Evolutionary conservation across 352 stramenopile genomes (phyloP).

Genomic region (Elongisporangium anandrum): DNA sequence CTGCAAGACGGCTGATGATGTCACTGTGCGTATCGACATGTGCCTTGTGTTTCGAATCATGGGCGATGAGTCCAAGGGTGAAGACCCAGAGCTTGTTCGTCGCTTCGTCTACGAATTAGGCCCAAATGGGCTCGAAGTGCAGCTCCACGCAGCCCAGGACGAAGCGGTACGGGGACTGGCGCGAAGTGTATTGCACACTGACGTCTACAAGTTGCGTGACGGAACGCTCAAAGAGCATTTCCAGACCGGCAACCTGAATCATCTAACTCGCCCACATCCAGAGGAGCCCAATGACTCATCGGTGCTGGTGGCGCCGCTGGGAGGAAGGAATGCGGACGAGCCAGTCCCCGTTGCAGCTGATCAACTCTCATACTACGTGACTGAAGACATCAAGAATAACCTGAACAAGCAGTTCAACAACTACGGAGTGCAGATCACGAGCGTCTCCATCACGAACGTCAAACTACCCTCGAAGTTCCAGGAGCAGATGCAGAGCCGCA

Average conservation of each 20-base stretch:
- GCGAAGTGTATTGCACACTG: slow-evolving; percentile 83
- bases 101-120: slow-evolving; percentile 89
- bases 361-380: slow-evolving; percentile 39
- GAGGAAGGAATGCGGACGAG: slow-evolving; percentile 1
- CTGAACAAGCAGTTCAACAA: slow-evolving; percentile 76
- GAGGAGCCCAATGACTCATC: not conserved
- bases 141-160: slow-evolving; percentile 78
- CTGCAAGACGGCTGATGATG: slow-evolving; percentile 87
- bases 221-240: slow-evolving; percentile 66
- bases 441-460: slow-evolving; percentile 77
- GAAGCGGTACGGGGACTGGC: slow-evolving; percentile 77
- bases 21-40: slow-evolving; percentile 86
- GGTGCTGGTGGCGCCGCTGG: not conserved
- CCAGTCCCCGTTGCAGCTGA: slow-evolving; percentile 3
- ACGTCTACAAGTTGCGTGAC: slow-evolving; percentile 84
- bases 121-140: slow-evolving; percentile 76
- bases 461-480: slow-evolving; percentile 50
- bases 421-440: slow-evolving; percentile 71
- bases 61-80: slow-evolving; percentile 72
- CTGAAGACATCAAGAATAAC: slow-evolving; percentile 62
- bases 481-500: slow-evolving; percentile 66
- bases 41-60: slow-evolving; percentile 89
- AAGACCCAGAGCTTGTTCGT: slow-evolving; percentile 80
- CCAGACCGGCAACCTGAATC: slow-evolving; percentile 40
- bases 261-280: slow-evolving; percentile 8